Evolutionary conservation across 305 asterid species (phyloP).

Genomic region (Fraxinus dipetala): DNA sequence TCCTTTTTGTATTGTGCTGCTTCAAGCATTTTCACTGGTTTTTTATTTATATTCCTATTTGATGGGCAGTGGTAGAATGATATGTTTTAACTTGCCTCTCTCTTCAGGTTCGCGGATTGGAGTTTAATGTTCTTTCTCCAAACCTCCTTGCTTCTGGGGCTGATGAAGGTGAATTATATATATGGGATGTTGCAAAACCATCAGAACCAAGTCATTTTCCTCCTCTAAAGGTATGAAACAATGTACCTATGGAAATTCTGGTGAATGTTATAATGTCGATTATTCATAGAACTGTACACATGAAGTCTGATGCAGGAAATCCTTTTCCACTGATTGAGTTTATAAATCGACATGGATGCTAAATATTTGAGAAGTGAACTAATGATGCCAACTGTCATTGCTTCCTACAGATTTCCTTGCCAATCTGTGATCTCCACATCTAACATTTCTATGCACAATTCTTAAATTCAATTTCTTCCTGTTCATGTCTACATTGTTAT

Average conservation of each 20-base stretch:
- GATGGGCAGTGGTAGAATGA: slow-evolving; percentile 19
- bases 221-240: slow-evolving; percentile 66
- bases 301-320: neutral
- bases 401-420: neutral
- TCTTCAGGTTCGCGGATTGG: slow-evolving; percentile 82
- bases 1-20: neutral
- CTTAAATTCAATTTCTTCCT: neutral
- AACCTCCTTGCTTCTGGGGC: slow-evolving; percentile 96
- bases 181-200: slow-evolving; percentile 88
- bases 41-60: slow-evolving; percentile 4
- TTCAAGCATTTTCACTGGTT: neutral
- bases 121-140: slow-evolving; percentile 67
- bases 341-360: neutral
- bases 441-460: neutral
- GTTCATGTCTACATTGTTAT: neutral
- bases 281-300: neutral
- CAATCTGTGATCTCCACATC: neutral
- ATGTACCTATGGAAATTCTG: neutral
- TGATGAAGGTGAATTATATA: slow-evolving; percentile 94
- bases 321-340: neutral
- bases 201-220: slow-evolving; percentile 80
- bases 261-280: neutral
- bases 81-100: slow-evolving; percentile 10
- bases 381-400: neutral
- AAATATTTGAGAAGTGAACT: neutral